Evolutionary conservation across 257 asterid species (phyloP), one percentile per base, ranked within the genome.

Genomic region (Plantago major): DNA sequence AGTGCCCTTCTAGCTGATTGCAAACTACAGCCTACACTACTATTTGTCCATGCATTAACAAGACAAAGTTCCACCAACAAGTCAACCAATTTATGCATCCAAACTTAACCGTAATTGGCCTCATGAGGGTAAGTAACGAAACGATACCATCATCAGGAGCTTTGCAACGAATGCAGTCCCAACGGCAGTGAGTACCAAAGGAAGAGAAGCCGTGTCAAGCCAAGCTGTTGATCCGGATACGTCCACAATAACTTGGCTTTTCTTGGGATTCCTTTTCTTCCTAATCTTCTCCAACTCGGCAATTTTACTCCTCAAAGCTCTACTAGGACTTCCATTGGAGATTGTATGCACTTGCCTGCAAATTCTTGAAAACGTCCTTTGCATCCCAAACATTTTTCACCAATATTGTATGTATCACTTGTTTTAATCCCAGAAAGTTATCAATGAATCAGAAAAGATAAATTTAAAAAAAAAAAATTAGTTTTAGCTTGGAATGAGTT

Each of bases 171-270:
- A 66, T 18, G 93, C 95, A 65, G 88, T 73, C 46, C 95, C 96
- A n/a, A 84, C 89, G 7, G 72, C 90, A 55, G 81, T 79, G 60
- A 89, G 91, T 58, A 86, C 73, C 90, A 86, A 61, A 1, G 99
- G 97, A 96, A 92, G 78, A 40, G 86, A 71, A 54, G 95, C 84
- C 6, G 93, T 80, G 66, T 92, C 99, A 55, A 89, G 91, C 43
- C 54, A 92, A 12, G 86, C 57, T 70, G 42, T 69, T 44, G 95
- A 82, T 72, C 86, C 97, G 42, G 94, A 91, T 61, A 86, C 95
- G 59, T 89, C 83, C 19, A 89, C 93, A 42, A 79, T 78, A 5
- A 84, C 65, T 66, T 81, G 74, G 38, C 71, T 70, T 77, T 73
- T 89, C 70, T 71, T 72, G 38, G 82, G 74, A 61, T 67, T 71